Base-by-base conservation (phyloP, 495 filamentous ascomycete species). In the Talaromyces borbonicus region DNA sequence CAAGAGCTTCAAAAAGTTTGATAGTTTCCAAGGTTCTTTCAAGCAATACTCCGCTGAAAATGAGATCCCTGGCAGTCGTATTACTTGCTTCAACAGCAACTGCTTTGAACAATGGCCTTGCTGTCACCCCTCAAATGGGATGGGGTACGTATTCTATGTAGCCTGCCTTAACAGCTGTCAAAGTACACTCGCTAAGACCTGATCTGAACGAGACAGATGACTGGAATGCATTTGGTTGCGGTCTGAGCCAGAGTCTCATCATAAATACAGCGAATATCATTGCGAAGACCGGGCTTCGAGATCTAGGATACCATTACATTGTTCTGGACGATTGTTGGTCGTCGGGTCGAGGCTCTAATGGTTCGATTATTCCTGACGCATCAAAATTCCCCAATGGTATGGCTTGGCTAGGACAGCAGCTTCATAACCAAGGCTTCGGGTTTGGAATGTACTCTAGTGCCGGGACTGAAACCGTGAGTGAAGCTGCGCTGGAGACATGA, bases 141-240 rank as follows among this genome's bases (percentile, higher is more conserved):
- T 59, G 58, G 66, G 52, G 53, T 56, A 30, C 43, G 38, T 42
- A 7, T 11, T n/a, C 5, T 15, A 7, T 27, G 1, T 12, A 9
- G 19, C 19, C 37, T 16, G 9, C 22, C 9, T 49, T 9, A n/a
- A n/a, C n/a, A n/a, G n/a, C n/a, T n/a, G n/a, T n/a, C n/a, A n/a
- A n/a, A n/a, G n/a, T n/a, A n/a, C n/a, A n/a, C n/a, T n/a, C n/a
- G n/a, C 7, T 0, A 9, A 18, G 5, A 36, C 14, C 15, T 50
- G 2, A 18, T 14, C 20, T 8, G n/a, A n/a, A 38, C 18, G 4
- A 35, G 14, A 20, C 15, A 50, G 64, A 70, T 37, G 66, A 75
- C 30, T 79, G 76, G 75, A 80, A 80, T 54, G 65, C 71, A 5
- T 74, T 75, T 43, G 68, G 59, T 11, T 78, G 76, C 49, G 49